Base-by-base conservation (phyloP, 169 alveolate genomes). In the Prorocentrum cordatum region DNA sequence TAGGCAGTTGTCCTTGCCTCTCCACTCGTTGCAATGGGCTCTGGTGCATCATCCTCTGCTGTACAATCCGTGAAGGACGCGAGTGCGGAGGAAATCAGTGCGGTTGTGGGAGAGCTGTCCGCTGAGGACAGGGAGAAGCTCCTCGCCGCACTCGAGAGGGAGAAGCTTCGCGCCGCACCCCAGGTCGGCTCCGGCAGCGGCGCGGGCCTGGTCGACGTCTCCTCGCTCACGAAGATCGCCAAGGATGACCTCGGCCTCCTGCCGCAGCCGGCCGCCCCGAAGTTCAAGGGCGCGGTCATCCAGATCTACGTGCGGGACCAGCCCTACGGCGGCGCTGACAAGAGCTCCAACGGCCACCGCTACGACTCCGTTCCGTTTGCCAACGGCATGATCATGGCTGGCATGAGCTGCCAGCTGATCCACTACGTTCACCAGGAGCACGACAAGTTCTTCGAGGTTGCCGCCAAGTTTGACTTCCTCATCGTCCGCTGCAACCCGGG, bases 221-320 rank as follows among this genome's bases (percentile, higher is more conserved):
- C n/a, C n/a, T n/a, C n/a, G 31, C 47, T 64, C 9, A 64, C 36
- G 16, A 31, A 64, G 73, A 70, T 73, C 47, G 85, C 85, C 38
- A 73, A 73, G 70, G 85, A 73, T 26, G 85, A 73, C 32, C 70
- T 73, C 47, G 85, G 85, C 10, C 35, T 73, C 32, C 36, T 73
- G 54, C 85, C 85, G 5, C 85, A 73, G 70, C 85, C 85, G n/a
- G 31, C 35, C 58, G 50, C 31, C 24, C 70, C 85, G 29, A 73
- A 73, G 85, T 73, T 31, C 36, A 73, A 73, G 70, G 50, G 70
- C 24, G 85, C 85, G 9, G 7, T 73, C 35, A 70, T 73, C 45
- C 85, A 73, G 50, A 73, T 73, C 85, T 73, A 73, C 45, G 85
- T 73, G 38, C 33, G 64, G 9, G 10, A n/a, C 26, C 85, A 73